Percentiles rank a stretch among this genome's conserved stretches.
Conservation (phyloP, 2,329 filamentous ascomycete species). For the Aspergillus quadricinctus region DNA sequence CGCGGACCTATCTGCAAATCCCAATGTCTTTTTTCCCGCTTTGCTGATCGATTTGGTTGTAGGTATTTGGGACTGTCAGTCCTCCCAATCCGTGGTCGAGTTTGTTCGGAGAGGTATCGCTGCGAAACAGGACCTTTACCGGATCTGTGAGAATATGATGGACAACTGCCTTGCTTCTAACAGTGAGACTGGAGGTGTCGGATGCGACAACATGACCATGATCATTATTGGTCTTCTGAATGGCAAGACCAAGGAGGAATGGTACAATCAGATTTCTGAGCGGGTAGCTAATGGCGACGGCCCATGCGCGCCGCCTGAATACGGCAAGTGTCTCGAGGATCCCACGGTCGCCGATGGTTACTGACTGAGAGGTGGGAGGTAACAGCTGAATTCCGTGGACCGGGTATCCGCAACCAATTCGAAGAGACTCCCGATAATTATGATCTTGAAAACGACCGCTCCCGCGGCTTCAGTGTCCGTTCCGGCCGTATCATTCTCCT, state of each 20-base stretch:
- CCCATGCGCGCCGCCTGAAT: constrained; percentile 97
- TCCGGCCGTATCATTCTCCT: constrained; percentile 86
- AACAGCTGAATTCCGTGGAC: constrained; percentile 78
- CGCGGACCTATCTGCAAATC: background rate
- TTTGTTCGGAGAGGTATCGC: constrained; percentile 96
- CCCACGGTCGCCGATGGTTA: constrained; percentile 34
- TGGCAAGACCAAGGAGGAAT: constrained; percentile 92
- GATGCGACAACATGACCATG: constrained; percentile 99
- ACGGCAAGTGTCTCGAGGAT: constrained; percentile 72
- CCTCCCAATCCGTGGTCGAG: constrained; percentile 93
- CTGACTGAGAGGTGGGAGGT: constrained; percentile 35
- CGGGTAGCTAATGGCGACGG: constrained; percentile 95
- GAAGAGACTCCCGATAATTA: constrained; percentile 66
- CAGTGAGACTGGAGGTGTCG: constrained; percentile 95
- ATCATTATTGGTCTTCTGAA: constrained; percentile 80
- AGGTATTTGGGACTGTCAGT: constrained; percentile 99
- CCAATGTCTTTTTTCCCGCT: background rate
- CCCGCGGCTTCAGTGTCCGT: constrained; percentile 69
- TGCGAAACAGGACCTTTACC: constrained; percentile 87
- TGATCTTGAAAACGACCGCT: constrained; percentile 47
- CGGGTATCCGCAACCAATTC: constrained; percentile 75
- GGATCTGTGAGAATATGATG: constrained; percentile 99
- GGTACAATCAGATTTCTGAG: constrained; percentile 94
- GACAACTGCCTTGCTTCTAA: constrained; percentile 98
- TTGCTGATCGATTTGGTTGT: constrained; percentile 9